Base-by-base conservation (phyloP, 2,329 filamentous ascomycete species). In the Polychaeton citri region DNA sequence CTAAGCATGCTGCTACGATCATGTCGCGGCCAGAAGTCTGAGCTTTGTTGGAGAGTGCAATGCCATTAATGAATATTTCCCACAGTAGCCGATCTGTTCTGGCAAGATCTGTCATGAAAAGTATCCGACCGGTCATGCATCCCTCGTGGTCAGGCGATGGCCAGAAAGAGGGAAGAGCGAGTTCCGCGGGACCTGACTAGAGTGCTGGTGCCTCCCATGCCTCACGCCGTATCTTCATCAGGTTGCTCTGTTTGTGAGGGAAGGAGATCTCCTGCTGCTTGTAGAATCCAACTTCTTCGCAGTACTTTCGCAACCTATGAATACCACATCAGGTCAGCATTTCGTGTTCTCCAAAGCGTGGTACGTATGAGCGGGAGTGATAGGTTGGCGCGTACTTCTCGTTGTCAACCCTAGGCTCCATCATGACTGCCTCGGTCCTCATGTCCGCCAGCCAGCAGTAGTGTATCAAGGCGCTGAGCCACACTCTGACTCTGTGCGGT, bases 371-470 rank as follows among this genome's bases (percentile, higher is more conserved):
- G 21, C 8, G 13, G 21, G 21, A 26, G 30, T 6, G 30, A 3
- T 12, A 12, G 30, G 13, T 16, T 10, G 18, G 9, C 16, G 65
- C 77, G 60, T 58, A 94, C 88, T 82, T 87, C 38, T 70, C 64
- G 57, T 98, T 96, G 56, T 98, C 90, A 9, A 96, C 71, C 53
- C 90, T 73, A 2, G 90, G 90, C 62, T 98, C 90, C 48, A 96
- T 61, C 54, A 84, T 79, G 16, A 96, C 72, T 36, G 73, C 79
- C 64, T 85, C 78, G 2, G 88, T 96, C 43, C 90, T 69, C 47
- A 76, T 71, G 54, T 95, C 87, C 2, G 78, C 70, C 43, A 80
- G 63, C 53, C 82, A 80, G 47, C 80, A 82, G 66, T 80, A 88
- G 58, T 98, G 90, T n/a, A 90, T 78, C 46, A 96, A 56, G 15